Percentiles rank a stretch among this genome's conserved stretches.
Conservation (phyloP, 805 yeast genomes). For the Yarrowia sp. region DNA sequence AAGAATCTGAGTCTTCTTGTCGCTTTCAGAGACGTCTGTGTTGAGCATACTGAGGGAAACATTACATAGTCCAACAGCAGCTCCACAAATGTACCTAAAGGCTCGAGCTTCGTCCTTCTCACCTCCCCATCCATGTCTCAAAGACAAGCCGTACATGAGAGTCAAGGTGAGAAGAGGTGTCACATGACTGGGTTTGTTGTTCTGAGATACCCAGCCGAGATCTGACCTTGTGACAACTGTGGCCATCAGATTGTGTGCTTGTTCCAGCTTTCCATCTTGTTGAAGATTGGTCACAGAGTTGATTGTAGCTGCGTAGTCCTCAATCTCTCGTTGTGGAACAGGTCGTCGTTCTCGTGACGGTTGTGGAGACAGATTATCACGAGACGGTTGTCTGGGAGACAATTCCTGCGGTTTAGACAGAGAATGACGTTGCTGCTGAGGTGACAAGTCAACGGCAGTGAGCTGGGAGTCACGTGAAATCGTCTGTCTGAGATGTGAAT, state of each 20-base stretch:
- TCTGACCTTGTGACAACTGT: background rate
- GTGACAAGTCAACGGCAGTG: slow-evolving; percentile 17
- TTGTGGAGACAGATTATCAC: background rate
- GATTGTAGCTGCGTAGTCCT: slow-evolving; percentile 6
- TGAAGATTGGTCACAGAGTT: slow-evolving; percentile 11
- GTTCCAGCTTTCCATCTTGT: slow-evolving; percentile 26
- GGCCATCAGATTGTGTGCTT: slow-evolving; percentile 20
- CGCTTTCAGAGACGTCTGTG: background rate
- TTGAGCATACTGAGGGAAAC: background rate
- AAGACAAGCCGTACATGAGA: slow-evolving; percentile 23
- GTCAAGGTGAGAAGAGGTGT: slow-evolving; percentile 11
- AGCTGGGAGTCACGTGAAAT: slow-evolving; percentile 11
- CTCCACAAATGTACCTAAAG: slow-evolving; percentile 9
- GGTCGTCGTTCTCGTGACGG: background rate
- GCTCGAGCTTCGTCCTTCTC: slow-evolving; percentile 12
- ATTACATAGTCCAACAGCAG: slow-evolving; percentile 2
- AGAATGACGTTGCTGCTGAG: background rate
- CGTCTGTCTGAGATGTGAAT: background rate
- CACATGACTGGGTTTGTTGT: slow-evolving; percentile 1
- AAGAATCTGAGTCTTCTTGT: slow-evolving; percentile 1
- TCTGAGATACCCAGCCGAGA: slow-evolving; percentile 8
- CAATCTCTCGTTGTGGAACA: background rate
- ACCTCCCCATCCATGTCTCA: slow-evolving; percentile 35
- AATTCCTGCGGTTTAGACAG: background rate
- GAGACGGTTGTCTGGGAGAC: background rate